Conservation (phyloP, 768 basidiomycete species). For the Kwoniella bestiolae region DNA sequence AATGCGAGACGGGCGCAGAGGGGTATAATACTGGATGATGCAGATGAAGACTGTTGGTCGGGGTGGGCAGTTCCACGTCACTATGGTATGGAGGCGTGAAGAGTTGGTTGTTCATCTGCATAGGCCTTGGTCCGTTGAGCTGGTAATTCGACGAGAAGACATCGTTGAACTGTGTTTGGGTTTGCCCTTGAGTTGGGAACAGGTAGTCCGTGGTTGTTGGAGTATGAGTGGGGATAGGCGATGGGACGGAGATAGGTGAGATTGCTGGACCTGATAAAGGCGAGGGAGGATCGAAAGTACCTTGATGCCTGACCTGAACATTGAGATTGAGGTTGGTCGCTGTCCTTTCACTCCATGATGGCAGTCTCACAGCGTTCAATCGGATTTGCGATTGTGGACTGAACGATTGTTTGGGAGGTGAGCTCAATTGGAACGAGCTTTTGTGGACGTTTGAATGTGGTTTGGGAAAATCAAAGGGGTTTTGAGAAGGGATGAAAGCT, state of each 20-base stretch:
- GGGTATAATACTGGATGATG: constrained; percentile 19
- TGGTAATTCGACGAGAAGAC: constrained; percentile 18
- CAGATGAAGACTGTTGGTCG: constrained; percentile 10
- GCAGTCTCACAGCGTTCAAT: neutral
- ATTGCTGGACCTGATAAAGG: constrained; percentile 10
- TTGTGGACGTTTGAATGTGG: neutral
- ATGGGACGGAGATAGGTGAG: neutral
- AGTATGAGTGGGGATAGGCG: neutral
- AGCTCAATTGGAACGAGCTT: constrained; percentile 1
- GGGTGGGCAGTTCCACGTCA: neutral
- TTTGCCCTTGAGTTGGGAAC: constrained; percentile 2
- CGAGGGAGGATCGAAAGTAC: constrained; percentile 10
- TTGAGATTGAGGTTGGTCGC: constrained; percentile 6
- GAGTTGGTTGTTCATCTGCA: constrained; percentile 10
- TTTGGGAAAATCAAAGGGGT: constrained; percentile 3
- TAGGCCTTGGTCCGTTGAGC: constrained; percentile 2
- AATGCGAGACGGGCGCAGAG: constrained; percentile 14
- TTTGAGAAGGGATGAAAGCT: neutral
- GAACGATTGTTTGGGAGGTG: constrained; percentile 6
- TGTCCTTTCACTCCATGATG: constrained; percentile 14
- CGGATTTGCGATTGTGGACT: neutral
- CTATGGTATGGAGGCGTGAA: constrained; percentile 19
- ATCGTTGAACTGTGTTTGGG: constrained; percentile 12
- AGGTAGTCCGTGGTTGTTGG: neutral
- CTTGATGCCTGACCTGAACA: neutral